These are phyloP conservation scores for Hypoxylon sp. DNA, from an alignment of 2,329 filamentous ascomycete genomes.

Conservation along the genomic window DNA sequence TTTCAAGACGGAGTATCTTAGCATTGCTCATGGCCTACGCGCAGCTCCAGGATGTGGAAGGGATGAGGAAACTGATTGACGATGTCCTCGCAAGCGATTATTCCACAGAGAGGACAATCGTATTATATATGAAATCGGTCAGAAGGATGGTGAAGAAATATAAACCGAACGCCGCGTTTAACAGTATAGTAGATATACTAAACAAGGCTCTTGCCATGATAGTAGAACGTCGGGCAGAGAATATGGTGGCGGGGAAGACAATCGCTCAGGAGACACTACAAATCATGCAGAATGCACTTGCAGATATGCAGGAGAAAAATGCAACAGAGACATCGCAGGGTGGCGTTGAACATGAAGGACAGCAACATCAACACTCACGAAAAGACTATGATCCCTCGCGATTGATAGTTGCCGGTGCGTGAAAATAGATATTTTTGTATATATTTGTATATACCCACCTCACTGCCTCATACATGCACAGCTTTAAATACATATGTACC, in stretches of 20 bases:
- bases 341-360: not conserved
- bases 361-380: not conserved
- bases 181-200: constrained; percentile 32
- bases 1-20: constrained; percentile 39
- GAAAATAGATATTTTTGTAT: not conserved
- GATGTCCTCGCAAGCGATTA: constrained; percentile 36
- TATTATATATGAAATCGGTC: constrained; percentile 37
- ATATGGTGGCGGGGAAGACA: constrained; percentile 23
- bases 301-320: constrained; percentile 20
- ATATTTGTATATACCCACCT: constrained; percentile 8
- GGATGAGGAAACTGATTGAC: constrained; percentile 38
- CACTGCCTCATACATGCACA: no score
- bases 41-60: constrained; percentile 32
- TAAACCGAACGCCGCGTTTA: not conserved
- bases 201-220: constrained; percentile 25
- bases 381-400: not conserved
- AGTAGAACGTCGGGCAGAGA: constrained; percentile 23
- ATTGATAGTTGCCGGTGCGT: not conserved
- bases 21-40: constrained; percentile 41
- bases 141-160: constrained; percentile 32
- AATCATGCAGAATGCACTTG: constrained; percentile 42
- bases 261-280: constrained; percentile 40
- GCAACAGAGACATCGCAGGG: not conserved
- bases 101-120: constrained; percentile 33
- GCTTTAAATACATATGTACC: not conserved